Evolutionary conservation across 768 basidiomycete genomes (phyloP).

Genomic region (Tulasnella sp.): DNA sequence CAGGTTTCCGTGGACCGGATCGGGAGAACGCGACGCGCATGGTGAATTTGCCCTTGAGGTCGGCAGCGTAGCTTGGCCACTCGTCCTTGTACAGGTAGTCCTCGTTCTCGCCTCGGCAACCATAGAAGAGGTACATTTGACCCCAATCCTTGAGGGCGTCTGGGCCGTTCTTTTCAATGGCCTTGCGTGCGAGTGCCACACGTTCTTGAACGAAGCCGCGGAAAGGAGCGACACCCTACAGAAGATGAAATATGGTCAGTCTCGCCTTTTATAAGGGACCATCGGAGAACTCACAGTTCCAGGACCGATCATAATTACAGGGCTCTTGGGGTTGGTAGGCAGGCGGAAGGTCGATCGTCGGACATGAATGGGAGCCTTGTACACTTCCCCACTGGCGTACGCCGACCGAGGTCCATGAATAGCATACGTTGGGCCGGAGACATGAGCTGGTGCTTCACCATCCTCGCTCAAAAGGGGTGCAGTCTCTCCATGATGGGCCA

Average conservation of each 20-base stretch:
- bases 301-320: slow-evolving; percentile 98
- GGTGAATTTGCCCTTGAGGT: slow-evolving; percentile 85
- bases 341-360: slow-evolving; percentile 93
- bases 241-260: background rate
- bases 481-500: slow-evolving; percentile 53
- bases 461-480: slow-evolving; percentile 37
- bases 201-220: slow-evolving; percentile 98
- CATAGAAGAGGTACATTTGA: slow-evolving; percentile 88
- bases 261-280: background rate
- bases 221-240: slow-evolving; percentile 96
- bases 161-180: slow-evolving; percentile 89
- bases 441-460: slow-evolving; percentile 31
- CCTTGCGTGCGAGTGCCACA: slow-evolving; percentile 88
- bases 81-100: slow-evolving; percentile 95
- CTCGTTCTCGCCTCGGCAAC: slow-evolving; percentile 79
- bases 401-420: slow-evolving; percentile 87
- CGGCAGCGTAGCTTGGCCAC: slow-evolving; percentile 80
- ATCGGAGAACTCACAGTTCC: slow-evolving; percentile 59
- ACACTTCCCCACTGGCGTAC: slow-evolving; percentile 58
- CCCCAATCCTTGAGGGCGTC: slow-evolving; percentile 96
- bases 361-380: slow-evolving; percentile 89
- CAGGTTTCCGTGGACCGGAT: slow-evolving; percentile 64
- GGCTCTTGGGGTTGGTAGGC: slow-evolving; percentile 96
- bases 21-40: slow-evolving; percentile 89
- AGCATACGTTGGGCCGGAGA: slow-evolving; percentile 59